A percentile compares a stretch with the other conserved stretches of the same genome.
Evolutionary conservation across 202 grass and related monocot genomes (phyloP).

Genomic region (Sporobolus alterniflorus): DNA sequence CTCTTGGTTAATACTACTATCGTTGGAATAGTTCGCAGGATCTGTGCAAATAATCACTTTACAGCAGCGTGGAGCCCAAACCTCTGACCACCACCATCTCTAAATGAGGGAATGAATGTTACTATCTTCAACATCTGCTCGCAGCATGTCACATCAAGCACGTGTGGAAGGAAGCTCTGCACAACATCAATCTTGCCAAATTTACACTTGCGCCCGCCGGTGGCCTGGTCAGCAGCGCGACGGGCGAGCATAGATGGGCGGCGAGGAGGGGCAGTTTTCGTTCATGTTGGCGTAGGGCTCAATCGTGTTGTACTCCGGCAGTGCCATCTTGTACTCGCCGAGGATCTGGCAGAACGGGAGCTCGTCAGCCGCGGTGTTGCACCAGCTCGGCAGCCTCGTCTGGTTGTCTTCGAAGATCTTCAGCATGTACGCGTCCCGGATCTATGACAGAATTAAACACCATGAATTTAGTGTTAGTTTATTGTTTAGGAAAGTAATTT

Average conservation of each 20-base stretch:
- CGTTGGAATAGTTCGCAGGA: not conserved
- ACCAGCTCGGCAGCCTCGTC: slow-evolving; percentile 83
- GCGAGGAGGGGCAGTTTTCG: slow-evolving; percentile 92
- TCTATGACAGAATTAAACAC: slow-evolving; percentile 32
- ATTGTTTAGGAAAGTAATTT: too few relatives aligned
- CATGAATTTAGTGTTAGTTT: not conserved
- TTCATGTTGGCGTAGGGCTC: slow-evolving; percentile 92
- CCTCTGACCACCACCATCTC: not conserved
- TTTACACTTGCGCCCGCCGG: not conserved
- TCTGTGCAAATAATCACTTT: not conserved
- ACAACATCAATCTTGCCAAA: not conserved
- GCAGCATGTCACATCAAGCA: not conserved
- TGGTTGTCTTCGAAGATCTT: slow-evolving; percentile 94
- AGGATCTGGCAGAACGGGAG: slow-evolving; percentile 95
- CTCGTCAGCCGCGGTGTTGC: slow-evolving; percentile 54
- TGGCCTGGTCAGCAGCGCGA: slow-evolving; percentile 45
- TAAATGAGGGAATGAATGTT: not conserved
- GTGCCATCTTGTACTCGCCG: slow-evolving; percentile 85
- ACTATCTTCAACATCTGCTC: not conserved
- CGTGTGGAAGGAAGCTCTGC: not conserved
- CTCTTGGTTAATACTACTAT: too few relatives aligned
- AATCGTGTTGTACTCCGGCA: slow-evolving; percentile 93
- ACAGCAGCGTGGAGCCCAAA: not conserved
- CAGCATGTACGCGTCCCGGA: slow-evolving; percentile 94
- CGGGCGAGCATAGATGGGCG: slow-evolving; percentile 66